Evolutionary conservation across 176 grass and related monocot species (phyloP).

Genomic region (Carex pumila): DNA sequence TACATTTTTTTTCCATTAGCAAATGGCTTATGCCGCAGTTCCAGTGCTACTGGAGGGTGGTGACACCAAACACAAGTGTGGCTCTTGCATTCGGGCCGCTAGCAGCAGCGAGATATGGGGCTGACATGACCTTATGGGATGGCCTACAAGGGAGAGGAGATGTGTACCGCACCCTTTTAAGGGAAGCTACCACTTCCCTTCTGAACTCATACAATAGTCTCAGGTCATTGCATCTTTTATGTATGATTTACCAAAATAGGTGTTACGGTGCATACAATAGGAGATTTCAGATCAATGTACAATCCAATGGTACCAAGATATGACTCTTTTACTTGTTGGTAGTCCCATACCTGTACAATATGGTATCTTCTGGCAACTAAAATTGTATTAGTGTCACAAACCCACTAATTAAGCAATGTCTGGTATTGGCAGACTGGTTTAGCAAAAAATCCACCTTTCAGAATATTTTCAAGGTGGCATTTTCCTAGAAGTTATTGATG

Average conservation of each 20-base stretch:
- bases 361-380: not conserved
- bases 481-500: too few relatives aligned
- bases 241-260: not conserved
- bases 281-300: not conserved
- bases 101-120: slow-evolving; percentile 47
- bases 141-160: slow-evolving; percentile 53
- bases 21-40: slow-evolving; percentile 41
- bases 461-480: too few relatives aligned
- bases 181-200: slow-evolving; percentile 70
- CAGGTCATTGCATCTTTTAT: not conserved
- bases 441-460: too few relatives aligned
- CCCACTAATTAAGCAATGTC: not conserved
- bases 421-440: not conserved
- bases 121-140: slow-evolving; percentile 49
- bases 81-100: slow-evolving; percentile 68
- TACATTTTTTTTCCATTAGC: slow-evolving; percentile 14
- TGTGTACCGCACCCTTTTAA: slow-evolving; percentile 60
- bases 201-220: slow-evolving; percentile 77
- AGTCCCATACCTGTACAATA: not conserved
- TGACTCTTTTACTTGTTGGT: not conserved
- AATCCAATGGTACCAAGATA: not conserved
- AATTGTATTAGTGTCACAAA: not conserved
- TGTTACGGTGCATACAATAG: not conserved
- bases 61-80: slow-evolving; percentile 62
- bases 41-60: slow-evolving; percentile 62